Evolutionary conservation across 1,284 basidiomycete species (phyloP), one percentile per base, ranked within the genome.

Genomic region (Puccinia polysora): DNA sequence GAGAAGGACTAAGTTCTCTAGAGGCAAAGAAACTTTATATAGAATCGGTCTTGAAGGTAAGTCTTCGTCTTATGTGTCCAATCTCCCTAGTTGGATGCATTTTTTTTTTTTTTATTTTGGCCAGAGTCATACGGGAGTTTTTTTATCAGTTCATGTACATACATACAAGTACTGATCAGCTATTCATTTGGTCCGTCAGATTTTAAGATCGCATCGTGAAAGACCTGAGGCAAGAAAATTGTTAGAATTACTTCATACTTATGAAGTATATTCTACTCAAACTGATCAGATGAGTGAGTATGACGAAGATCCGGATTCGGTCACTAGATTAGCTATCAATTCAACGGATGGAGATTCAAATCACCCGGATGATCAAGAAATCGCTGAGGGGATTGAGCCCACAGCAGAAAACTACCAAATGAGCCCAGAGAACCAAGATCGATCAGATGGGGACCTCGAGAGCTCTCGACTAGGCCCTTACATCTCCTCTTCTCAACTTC

Each of bases 191-290:
- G 64, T 62, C 50, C 36, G 14, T 5, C 36, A 70, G 67, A 60
- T 70, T 23, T 50, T 70, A 15, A 53, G 45, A 59, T 60, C 55
- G 14, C 67, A 70, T 70, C 58, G 56, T 32, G 56, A 70, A 40
- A 49, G 45, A 12, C 67, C 67, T 38, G 56, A 60, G 56, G 67
- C 67, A 3, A 50, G 32, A 38, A n/a, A 18, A 4, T 36, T 70
- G 32, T 36, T 70, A n/a, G 67, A 59, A 60, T 40, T 28, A 8
- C 58, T 70, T 20, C 38, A 47, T 36, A 40, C 49, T 5, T 65
- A 53, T 36, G 53, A 52, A 36, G 50, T 50, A 28, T 55, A 52
- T 34, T 36, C 40, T 20, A 20, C 50, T 1, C n/a, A 20, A 65
- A 25, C 23, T 0, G 52, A 65, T 45, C 40, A 43, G n/a, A 8